These are phyloP conservation scores for Colletotrichum orchidophilum DNA, from an alignment of 2,329 filamentous ascomycete genomes.

Conservation along the genomic window DNA sequence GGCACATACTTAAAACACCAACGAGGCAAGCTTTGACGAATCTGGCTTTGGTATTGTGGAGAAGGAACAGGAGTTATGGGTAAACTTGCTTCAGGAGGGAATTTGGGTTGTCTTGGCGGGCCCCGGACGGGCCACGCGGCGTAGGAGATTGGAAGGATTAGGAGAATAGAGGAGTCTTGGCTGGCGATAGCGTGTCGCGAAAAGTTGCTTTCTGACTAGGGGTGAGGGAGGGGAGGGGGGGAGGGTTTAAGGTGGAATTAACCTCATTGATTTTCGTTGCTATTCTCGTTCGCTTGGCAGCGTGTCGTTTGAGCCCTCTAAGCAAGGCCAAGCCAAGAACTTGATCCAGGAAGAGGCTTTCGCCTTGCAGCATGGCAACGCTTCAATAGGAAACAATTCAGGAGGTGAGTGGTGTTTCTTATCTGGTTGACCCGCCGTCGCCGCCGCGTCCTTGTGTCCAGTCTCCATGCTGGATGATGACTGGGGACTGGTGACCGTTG, in stretches of 20 bases:
- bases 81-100: constrained; percentile 20
- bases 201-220: neutral
- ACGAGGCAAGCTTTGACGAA: constrained; percentile 2
- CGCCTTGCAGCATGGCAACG: neutral
- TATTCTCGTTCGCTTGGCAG: constrained; percentile 14
- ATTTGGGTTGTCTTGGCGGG: constrained; percentile 8
- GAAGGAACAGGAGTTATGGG: neutral
- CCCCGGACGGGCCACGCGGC: neutral
- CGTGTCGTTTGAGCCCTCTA: neutral
- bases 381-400: neutral
- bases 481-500: neutral
- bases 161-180: constrained; percentile 23
- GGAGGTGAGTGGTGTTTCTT: neutral
- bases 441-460: neutral
- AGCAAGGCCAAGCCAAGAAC: neutral
- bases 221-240: neutral
- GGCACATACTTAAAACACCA: neutral
- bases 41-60: neutral
- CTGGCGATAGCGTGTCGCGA: constrained; percentile 15
- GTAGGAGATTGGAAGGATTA: constrained; percentile 16
- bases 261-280: constrained; percentile 5
- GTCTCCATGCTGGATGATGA: neutral
- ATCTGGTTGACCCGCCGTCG: neutral
- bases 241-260: neutral
- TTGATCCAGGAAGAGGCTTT: neutral